Percentiles rank a stretch among this genome's conserved stretches.
phyloP scores from a whole-genome alignment of 176 grass and related monocot genomes.

The Phragmites australis region DNA sequence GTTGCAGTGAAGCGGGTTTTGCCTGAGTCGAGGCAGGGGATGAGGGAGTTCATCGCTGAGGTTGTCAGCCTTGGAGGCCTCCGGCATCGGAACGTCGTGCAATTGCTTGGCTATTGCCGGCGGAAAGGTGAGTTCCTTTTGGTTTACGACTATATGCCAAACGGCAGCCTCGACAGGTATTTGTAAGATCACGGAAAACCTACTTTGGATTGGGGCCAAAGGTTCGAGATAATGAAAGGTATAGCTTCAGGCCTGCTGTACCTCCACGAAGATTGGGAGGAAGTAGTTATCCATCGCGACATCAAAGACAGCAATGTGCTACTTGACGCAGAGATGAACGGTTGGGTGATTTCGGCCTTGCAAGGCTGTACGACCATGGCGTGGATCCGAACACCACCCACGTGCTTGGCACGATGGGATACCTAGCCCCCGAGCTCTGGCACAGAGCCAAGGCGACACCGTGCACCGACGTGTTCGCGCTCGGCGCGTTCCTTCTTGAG shows the following conservation, averaged over 20 bases:
- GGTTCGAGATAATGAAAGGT: conserved; percentile 37
- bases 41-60: conserved; percentile 51
- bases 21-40: conserved; percentile 46
- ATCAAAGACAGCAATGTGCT: conserved; percentile 38
- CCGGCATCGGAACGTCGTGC: conserved; percentile 40
- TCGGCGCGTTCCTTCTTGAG: conserved; percentile 38
- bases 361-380: conserved; percentile 36
- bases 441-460: conserved; percentile 31
- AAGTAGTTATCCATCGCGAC: conserved; percentile 25
- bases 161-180: conserved; percentile 26
- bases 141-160: conserved; percentile 32
- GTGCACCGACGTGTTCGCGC: conserved; percentile 27
- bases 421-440: conserved; percentile 35
- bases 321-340: conserved; percentile 29
- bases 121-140: conserved; percentile 28
- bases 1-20: conserved; percentile 49
- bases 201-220: neutral
- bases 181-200: neutral
- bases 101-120: conserved; percentile 32
- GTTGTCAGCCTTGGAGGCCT: conserved; percentile 43
- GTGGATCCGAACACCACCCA: conserved; percentile 34
- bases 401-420: conserved; percentile 34
- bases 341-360: conserved; percentile 34
- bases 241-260: conserved; percentile 33
- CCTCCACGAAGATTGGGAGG: conserved; percentile 44